phyloP scores from a whole-genome alignment of 768 basidiomycete genomes.

The Russula brevipes region DNA sequence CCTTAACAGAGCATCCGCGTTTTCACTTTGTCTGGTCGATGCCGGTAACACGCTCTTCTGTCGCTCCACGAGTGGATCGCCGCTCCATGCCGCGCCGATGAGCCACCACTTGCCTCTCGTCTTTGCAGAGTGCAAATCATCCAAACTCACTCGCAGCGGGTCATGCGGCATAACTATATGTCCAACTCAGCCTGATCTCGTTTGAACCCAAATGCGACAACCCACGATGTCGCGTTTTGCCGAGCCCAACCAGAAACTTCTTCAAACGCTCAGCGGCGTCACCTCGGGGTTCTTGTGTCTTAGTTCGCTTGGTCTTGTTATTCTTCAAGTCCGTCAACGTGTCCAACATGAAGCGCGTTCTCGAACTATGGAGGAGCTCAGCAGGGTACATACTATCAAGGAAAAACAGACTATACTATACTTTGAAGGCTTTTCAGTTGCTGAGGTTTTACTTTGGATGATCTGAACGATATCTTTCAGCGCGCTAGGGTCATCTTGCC shows the following conservation, averaged over 20 bases:
- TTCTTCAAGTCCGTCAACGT: conserved; percentile 89
- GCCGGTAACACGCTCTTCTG: conserved; percentile 37
- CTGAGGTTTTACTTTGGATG: conserved; percentile 66
- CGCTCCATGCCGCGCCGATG: conserved; percentile 93
- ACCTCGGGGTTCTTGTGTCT: conserved; percentile 59
- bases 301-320: conserved; percentile 70
- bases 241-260: conserved; percentile 72
- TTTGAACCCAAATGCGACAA: not conserved
- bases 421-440: conserved; percentile 49
- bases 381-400: not conserved
- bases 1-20: conserved; percentile 49
- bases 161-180: conserved; percentile 72
- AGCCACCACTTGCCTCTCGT: conserved; percentile 98
- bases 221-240: conserved; percentile 72
- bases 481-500: conserved; percentile 87
- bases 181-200: conserved; percentile 4
- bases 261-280: conserved; percentile 84
- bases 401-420: conserved; percentile 28
- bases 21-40: conserved; percentile 28
- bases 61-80: conserved; percentile 81
- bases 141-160: conserved; percentile 75
- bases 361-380: conserved; percentile 51
- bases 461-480: conserved; percentile 86
- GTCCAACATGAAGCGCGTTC: conserved; percentile 94
- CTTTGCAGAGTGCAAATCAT: conserved; percentile 79